Evolutionary conservation across 352 stramenopile genomes (phyloP), one percentile per base, ranked within the genome.

Genomic region (Pythium aquatile): DNA sequence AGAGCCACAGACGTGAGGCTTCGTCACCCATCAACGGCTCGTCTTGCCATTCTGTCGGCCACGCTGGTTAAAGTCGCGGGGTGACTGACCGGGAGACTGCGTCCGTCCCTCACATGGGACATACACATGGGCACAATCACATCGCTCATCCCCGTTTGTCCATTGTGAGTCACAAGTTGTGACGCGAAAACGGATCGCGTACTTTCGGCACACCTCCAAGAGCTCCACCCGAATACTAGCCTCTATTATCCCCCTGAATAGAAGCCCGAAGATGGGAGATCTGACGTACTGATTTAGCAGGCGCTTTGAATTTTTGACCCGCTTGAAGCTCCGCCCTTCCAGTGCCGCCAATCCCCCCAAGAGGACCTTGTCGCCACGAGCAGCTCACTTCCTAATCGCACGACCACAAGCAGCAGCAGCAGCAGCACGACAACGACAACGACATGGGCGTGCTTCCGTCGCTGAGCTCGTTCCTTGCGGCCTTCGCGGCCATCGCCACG

Each of bases 401-500:
- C 20, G 20, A 24, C 20, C 20, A 24, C 20, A 0, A 24, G 20
- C 20, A 24, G 20, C 20, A 24, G 20, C 20, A 24, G 20, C 20
- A 24, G 20, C 20, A 24, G 20, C 20, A 24, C 20, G 20, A 24
- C 20, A 24, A 24, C n/a, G 57, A 57, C 16, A 5, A 51, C 44
- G 44, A 9, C 44, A 51, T 64, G 13, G 29, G 33, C 8, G 46
- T 66, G 33, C 65, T 71, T 44, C 29, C 55, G 6, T 59, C 66
- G 35, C 24, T 64, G 32, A 37, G n/a, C 2, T 28, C 60, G 24
- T 37, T 16, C 8, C 37, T 59, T 26, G 55, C 51, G 8, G 54
- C 48, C 24, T 30, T 68, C 13, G 37, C 48, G 3, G 63, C 53
- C 26, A 37, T 81, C 39, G 26, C 83, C 14, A 42, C 60, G 26